Base-by-base conservation (phyloP, 345 rosid species). In the Lepidium sativum region DNA sequence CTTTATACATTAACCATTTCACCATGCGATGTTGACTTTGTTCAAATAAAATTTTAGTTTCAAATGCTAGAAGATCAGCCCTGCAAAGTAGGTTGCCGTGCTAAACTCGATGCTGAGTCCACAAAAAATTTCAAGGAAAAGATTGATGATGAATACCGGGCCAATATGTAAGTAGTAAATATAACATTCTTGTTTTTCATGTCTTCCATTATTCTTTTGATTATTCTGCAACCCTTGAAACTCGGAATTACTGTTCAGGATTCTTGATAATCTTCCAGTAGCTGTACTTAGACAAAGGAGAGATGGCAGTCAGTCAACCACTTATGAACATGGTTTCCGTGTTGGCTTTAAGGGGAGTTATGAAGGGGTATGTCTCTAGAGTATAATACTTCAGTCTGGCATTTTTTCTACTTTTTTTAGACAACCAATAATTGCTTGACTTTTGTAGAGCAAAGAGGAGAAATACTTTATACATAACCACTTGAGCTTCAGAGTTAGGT, bases 321-420 rank as follows among this genome's bases (percentile, higher is more conserved):
- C 96, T 33, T 89, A 92, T 59, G 97, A 89, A 66, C 98, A 89
- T 38, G 98, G 98, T 58, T 92, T 79, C 70, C 96, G 91, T 73
- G 96, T 92, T 48, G 98, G 98, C 17, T 89, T 92, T 75, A 89
- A 92, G 78, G 97, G 98, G 58, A 89, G 84, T 68, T 89, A 92
- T 78, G 88, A 81, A 45, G 96, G 96, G 86, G 98, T 89, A 77
- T 70, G 77, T 50, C 17, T 58, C 60, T 16, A 65, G 57, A 67
- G 55, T 63, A 58, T 54, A 43, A 43, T 68, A 48, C n/a, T 69
- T 34, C 10, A 37, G 13, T 60, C 57, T 66, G 43, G 14, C 18
- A 32, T 11, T 48, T 11, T 27, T n/a, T 65, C 54, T 35, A 15
- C 54, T 35, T 12, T 38, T 63, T 21, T 53, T 12, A 14, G 63